Conservation (phyloP, 805 yeast genomes). For the Lipomyces anomalus region DNA sequence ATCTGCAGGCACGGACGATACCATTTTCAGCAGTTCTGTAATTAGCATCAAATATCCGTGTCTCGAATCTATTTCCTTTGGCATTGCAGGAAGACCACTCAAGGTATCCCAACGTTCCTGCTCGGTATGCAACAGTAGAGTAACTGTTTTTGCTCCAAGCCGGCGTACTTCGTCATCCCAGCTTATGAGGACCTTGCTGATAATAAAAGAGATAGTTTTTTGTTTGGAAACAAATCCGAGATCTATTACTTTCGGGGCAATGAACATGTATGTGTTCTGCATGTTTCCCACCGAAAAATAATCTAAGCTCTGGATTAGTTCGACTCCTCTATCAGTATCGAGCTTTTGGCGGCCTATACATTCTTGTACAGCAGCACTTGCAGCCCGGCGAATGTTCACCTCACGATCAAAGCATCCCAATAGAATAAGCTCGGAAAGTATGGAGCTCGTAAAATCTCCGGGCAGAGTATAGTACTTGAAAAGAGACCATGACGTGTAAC, state of each 20-base stretch:
- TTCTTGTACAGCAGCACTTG: slow-evolving; percentile 84
- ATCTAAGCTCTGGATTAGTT: slow-evolving; percentile 56
- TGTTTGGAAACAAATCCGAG: slow-evolving; percentile 8
- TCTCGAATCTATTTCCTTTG: too few relatives aligned
- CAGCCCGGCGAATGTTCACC: slow-evolving; percentile 68
- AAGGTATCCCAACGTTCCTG: neutral
- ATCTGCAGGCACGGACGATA: too few relatives aligned
- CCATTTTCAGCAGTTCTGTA: too few relatives aligned
- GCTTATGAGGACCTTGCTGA: slow-evolving; percentile 33
- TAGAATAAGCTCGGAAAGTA: slow-evolving; percentile 40
- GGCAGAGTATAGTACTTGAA: slow-evolving; percentile 30
- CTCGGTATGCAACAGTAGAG: neutral
- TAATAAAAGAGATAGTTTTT: slow-evolving; percentile 31
- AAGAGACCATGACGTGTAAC: slow-evolving; percentile 79
- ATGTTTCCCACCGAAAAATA: slow-evolving; percentile 44
- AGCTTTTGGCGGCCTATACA: slow-evolving; percentile 69
- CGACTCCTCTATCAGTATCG: slow-evolving; percentile 31
- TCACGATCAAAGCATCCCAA: slow-evolving; percentile 68
- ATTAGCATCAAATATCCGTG: too few relatives aligned
- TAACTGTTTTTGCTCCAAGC: slow-evolving; percentile 40
- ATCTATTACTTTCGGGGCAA: slow-evolving; percentile 31
- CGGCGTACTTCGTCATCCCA: slow-evolving; percentile 42
- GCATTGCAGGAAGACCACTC: too few relatives aligned
- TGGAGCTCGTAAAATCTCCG: slow-evolving; percentile 14
- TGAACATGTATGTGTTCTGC: slow-evolving; percentile 37